Conservation (phyloP, 352 stramenopile genomes). For the Phytophthora sp. region DNA sequence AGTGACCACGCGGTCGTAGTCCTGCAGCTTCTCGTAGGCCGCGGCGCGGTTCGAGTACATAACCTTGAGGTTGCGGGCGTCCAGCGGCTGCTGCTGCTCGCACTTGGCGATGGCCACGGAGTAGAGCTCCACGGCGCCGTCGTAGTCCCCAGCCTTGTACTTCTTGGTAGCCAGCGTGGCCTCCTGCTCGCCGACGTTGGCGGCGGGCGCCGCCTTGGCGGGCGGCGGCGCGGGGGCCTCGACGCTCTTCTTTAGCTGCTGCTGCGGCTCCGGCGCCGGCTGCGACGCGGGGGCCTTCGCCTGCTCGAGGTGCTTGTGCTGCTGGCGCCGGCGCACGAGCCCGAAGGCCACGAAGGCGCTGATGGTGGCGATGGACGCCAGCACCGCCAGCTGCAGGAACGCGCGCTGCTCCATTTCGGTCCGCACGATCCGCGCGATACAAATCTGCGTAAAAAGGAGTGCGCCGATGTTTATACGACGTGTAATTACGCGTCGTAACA, state of each 20-base stretch:
- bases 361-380: conserved; percentile 79
- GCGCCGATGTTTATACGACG: too few species aligned
- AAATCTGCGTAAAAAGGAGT: not conserved
- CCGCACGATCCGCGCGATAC: conserved; percentile 6
- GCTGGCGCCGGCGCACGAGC: conserved; percentile 49
- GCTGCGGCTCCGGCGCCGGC: conserved; percentile 21
- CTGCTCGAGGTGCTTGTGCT: conserved; percentile 33
- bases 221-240: conserved; percentile 17
- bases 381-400: conserved; percentile 69
- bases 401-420: conserved; percentile 53
- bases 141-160: conserved; percentile 78
- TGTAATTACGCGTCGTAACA: too few species aligned
- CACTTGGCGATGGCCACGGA: conserved; percentile 64
- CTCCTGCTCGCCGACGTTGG: conserved; percentile 62
- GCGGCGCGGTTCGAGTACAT: conserved; percentile 87
- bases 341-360: conserved; percentile 60
- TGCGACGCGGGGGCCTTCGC: conserved; percentile 11
- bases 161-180: conserved; percentile 76
- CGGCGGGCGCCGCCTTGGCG: conserved; percentile 29
- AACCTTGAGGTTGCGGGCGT: conserved; percentile 83
- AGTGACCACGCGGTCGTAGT: conserved; percentile 62
- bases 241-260: conserved; percentile 34
- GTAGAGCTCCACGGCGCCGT: conserved; percentile 76
- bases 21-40: conserved; percentile 72
- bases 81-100: conserved; percentile 58